phyloP scores from a whole-genome alignment of 1,284 basidiomycete genomes.

The Sanghuangporus sanghuang region DNA sequence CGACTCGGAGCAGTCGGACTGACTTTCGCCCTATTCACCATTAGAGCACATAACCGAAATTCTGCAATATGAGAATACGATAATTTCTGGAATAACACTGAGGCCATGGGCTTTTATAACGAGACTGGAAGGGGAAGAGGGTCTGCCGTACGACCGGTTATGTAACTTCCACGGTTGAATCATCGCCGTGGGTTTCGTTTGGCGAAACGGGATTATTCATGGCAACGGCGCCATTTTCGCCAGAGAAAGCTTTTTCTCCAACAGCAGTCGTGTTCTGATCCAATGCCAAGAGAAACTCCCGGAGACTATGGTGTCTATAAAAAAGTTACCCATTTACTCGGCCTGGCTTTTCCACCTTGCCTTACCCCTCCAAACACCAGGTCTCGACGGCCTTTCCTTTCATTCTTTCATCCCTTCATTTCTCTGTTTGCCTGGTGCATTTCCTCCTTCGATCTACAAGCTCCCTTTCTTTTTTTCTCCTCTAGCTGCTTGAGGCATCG shows the following conservation, averaged over 20 bases:
- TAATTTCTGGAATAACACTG: too few species aligned
- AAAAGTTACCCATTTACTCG: neutral
- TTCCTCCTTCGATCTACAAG: slow-evolving; percentile 15
- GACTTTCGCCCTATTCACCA: neutral
- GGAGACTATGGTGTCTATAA: neutral
- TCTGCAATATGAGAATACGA: too few species aligned
- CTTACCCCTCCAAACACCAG: neutral
- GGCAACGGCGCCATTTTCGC: slow-evolving; percentile 2
- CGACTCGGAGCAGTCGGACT: neutral
- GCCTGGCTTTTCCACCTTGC: neutral
- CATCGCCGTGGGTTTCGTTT: neutral
- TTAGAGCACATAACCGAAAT: neutral
- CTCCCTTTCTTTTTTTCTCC: slow-evolving; percentile 5
- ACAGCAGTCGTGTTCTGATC: neutral
- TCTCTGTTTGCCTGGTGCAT: slow-evolving; percentile 14
- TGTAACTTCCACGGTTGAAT: neutral
- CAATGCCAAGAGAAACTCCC: neutral
- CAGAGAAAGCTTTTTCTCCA: neutral
- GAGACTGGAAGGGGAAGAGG: neutral
- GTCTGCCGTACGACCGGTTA: neutral
- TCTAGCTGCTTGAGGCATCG: neutral
- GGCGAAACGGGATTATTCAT: neutral
- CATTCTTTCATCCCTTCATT: slow-evolving; percentile 9
- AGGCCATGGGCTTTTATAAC: too few species aligned
- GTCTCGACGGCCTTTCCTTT: slow-evolving; percentile 25